These are phyloP conservation scores for Zygotorulaspora mrakii DNA, from an alignment of 1,139 yeast species.

Conservation along the genomic window DNA sequence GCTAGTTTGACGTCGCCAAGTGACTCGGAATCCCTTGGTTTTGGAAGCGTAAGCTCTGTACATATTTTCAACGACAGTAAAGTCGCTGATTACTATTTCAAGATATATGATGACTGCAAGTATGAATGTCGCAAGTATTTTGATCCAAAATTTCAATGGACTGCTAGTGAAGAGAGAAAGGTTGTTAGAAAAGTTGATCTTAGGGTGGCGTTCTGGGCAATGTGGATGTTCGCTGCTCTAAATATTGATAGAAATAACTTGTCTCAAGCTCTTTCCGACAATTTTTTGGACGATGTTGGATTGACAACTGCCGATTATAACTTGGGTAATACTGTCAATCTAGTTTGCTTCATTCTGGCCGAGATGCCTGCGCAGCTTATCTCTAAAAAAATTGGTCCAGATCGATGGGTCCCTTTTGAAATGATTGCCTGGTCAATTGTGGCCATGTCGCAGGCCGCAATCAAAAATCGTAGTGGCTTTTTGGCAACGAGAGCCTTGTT, in stretches of 20 bases:
- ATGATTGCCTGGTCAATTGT: slow-evolving; percentile 50
- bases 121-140: slow-evolving; percentile 47
- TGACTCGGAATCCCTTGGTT: too few relatives aligned
- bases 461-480: slow-evolving; percentile 40
- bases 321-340: slow-evolving; percentile 45
- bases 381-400: slow-evolving; percentile 52
- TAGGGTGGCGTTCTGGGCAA: slow-evolving; percentile 45
- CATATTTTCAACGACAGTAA: slow-evolving; percentile 42
- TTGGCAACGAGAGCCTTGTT: slow-evolving; percentile 44
- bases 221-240: slow-evolving; percentile 48
- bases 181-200: slow-evolving; percentile 44
- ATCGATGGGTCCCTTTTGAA: slow-evolving; percentile 52
- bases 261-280: slow-evolving; percentile 49
- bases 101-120: slow-evolving; percentile 41
- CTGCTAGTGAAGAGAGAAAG: slow-evolving; percentile 42
- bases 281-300: slow-evolving; percentile 44
- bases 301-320: slow-evolving; percentile 50
- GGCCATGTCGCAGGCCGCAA: slow-evolving; percentile 44
- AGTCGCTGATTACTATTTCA: slow-evolving; percentile 42
- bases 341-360: slow-evolving; percentile 44
- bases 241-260: slow-evolving; percentile 53
- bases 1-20: too few relatives aligned
- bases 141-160: slow-evolving; percentile 50
- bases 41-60: too few relatives aligned
- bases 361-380: slow-evolving; percentile 55